These are phyloP conservation scores for Penicillium taxi DNA, from an alignment of 495 filamentous ascomycete species.

Conservation along the genomic window DNA sequence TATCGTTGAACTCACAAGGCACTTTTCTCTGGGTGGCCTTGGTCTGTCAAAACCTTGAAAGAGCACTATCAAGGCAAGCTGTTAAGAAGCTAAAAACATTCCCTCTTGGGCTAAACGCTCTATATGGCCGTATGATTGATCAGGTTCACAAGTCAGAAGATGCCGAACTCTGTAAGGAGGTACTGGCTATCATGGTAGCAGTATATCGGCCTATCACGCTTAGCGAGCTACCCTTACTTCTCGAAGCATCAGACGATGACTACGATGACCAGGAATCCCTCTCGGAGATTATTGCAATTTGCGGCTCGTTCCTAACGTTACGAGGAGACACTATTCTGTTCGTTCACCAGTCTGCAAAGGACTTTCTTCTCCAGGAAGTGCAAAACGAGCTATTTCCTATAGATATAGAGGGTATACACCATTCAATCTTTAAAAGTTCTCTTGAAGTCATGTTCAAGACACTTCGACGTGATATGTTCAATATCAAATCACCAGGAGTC, in stretches of 20 bases:
- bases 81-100: constrained; percentile 4
- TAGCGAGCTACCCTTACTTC: constrained; percentile 14
- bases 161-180: constrained; percentile 5
- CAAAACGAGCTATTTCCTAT: constrained; percentile 9
- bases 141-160: constrained; percentile 3
- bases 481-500: constrained; percentile 6
- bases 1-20: constrained; percentile 17
- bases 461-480: constrained; percentile 16
- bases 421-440: constrained; percentile 22
- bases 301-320: constrained; percentile 17
- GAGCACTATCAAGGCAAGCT: not conserved
- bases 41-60: constrained; percentile 15
- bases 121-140: constrained; percentile 13
- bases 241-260: constrained; percentile 5
- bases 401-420: constrained; percentile 14
- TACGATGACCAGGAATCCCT: not conserved
- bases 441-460: constrained; percentile 13
- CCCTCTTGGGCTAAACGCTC: constrained; percentile 7
- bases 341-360: constrained; percentile 40
- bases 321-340: constrained; percentile 23
- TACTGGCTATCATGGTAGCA: constrained; percentile 10
- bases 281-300: constrained; percentile 8
- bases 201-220: constrained; percentile 24
- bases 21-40: constrained; percentile 35
- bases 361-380: constrained; percentile 19